Base-by-base conservation (phyloP, 2,329 filamentous ascomycete genomes). In the Fusarium haematococcum region DNA sequence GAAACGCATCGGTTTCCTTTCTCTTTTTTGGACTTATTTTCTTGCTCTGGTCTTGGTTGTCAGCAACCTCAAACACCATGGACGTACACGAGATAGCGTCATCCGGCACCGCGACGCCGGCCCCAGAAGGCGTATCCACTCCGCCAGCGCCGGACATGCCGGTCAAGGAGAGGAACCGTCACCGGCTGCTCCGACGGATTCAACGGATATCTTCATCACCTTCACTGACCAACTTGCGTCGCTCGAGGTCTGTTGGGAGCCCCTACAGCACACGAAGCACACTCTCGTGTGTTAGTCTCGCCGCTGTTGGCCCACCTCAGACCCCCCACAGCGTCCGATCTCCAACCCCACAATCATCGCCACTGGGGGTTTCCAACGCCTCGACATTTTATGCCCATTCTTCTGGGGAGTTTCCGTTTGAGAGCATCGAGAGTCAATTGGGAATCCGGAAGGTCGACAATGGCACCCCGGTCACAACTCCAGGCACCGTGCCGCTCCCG, bases 151-250 rank as follows among this genome's bases (percentile, higher is more conserved):
- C 79, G 73, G 80, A 81, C 35, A 68, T 77, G 63, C 75, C 79
- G 57, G 54, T 73, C 30, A 94, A 92, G 82, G 86, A 89, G 66
- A 95, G 92, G 81, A 89, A 91, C 63, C 90, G 93, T 56, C 90
- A 92, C 77, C 90, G 92, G 68, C 83, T 97, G 37, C 85, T 97
- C 20, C 91, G 91, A 72, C 91, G 92, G 35, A 88, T 97, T 58
- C 92, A 96, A 71, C 92, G 94, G 67, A 96, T 97, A 79, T 92
- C 94, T 13, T 97, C 95, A 0, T 94, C 92, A 8, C 92, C 93
- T 1, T 94, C 93, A 18, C 84, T 97, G 60, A 86, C 89, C 45
- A 89, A 89, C 67, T 82, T 91, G 63, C 88, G 91, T 65, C 90
- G 93, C 68, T 85, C 90, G 30, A 88, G 91, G 65, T 92, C 94